Evolutionary conservation across 2,329 filamentous ascomycete species (phyloP).

Genomic region (Colletotrichum tamarilloi): DNA sequence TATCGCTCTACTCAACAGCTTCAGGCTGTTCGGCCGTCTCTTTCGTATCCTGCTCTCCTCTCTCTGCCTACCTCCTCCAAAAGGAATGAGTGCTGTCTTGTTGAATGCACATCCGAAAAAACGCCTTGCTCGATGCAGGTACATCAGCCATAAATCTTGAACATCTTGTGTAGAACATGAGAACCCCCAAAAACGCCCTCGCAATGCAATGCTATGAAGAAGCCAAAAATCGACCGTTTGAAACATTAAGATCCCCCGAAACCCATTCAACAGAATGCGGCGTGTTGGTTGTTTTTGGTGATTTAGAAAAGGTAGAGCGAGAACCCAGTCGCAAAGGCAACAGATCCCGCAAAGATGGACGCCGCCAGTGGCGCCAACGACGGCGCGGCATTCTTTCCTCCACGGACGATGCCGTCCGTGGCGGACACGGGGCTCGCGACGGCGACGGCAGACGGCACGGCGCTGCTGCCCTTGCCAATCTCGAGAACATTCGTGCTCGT

Average conservation of each 20-base stretch:
- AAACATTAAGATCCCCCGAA: not conserved
- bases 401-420: conserved; percentile 51
- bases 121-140: conserved; percentile 29
- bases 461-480: conserved; percentile 60
- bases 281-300: not conserved
- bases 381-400: conserved; percentile 21
- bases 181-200: conserved; percentile 17
- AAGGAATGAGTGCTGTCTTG: conserved; percentile 20
- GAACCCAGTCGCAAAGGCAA: conserved; percentile 17
- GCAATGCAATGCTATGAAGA: conserved; percentile 27
- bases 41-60: not conserved
- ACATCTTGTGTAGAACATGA: not conserved
- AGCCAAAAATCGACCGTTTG: not conserved
- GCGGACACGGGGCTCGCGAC: conserved; percentile 62
- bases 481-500: conserved; percentile 62
- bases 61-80: not conserved
- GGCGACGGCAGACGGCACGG: conserved; percentile 65
- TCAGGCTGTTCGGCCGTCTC: not conserved
- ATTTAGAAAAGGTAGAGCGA: not conserved
- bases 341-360: conserved; percentile 15
- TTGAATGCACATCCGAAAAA: conserved; percentile 9
- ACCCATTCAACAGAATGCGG: not conserved
- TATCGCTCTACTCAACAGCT: not conserved
- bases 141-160: not conserved
- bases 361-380: conserved; percentile 22